Percentiles rank a stretch among this genome's conserved stretches.
Conservation (phyloP, 768 basidiomycete species). For the Neoboletus magnificus region DNA sequence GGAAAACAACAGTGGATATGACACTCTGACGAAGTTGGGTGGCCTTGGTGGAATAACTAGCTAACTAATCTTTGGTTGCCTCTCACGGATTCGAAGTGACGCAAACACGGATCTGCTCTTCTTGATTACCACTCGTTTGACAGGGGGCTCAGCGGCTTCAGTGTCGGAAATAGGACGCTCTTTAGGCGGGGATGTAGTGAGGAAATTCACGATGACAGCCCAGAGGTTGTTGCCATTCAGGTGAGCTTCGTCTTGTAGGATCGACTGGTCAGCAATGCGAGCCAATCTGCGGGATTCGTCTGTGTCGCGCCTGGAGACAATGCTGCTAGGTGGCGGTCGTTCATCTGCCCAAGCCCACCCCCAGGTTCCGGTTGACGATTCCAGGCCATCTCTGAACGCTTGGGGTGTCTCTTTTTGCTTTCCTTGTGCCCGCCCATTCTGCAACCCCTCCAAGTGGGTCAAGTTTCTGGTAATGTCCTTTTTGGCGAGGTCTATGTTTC, state of each 20-base stretch:
- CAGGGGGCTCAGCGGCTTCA: slow-evolving; percentile 4
- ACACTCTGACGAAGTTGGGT: not conserved
- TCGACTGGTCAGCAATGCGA: slow-evolving; percentile 65
- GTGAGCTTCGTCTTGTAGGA: slow-evolving; percentile 53
- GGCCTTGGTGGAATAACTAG: not conserved
- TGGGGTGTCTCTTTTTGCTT: slow-evolving; percentile 21
- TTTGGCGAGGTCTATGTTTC: slow-evolving; percentile 60
- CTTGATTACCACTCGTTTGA: not conserved
- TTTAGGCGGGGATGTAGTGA: slow-evolving; percentile 53
- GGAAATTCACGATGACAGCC: slow-evolving; percentile 60
- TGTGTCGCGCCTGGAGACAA: slow-evolving; percentile 87
- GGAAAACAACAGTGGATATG: not conserved
- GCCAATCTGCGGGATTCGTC: slow-evolving; percentile 72
- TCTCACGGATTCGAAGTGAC: slow-evolving; percentile 19
- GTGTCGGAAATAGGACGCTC: slow-evolving; percentile 26
- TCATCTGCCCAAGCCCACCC: slow-evolving; percentile 87
- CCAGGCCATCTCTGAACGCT: slow-evolving; percentile 30
- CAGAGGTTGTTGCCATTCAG: slow-evolving; percentile 73
- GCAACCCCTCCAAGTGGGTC: slow-evolving; percentile 37
- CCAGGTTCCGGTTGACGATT: slow-evolving; percentile 55
- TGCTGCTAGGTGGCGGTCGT: slow-evolving; percentile 86
- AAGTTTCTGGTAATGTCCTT: slow-evolving; percentile 59
- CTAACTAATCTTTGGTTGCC: slow-evolving; percentile 3
- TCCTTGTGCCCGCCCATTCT: slow-evolving; percentile 14
- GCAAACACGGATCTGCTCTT: slow-evolving; percentile 30